Conservation (phyloP, 208 protist species). For the Trypanosoma cruzi region DNA sequence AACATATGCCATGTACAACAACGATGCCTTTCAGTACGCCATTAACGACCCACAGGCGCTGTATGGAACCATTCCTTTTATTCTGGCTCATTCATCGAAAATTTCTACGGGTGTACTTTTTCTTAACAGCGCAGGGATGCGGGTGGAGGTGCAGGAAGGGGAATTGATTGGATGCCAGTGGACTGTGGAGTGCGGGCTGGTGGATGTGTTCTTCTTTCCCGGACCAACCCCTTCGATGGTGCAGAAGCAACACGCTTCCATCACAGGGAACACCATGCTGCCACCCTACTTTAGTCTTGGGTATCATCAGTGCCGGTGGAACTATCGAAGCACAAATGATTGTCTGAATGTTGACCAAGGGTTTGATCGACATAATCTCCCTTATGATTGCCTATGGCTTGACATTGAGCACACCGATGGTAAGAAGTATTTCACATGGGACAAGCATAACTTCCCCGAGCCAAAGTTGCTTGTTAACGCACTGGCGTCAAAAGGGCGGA, state of each 20-base stretch:
- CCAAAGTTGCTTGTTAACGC: constrained; percentile 88
- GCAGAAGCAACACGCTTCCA: constrained; percentile 90
- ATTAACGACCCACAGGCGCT: constrained; percentile 94
- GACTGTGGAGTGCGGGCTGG: constrained; percentile 91
- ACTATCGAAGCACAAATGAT: constrained; percentile 96
- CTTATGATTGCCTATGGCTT: constrained; percentile 99
- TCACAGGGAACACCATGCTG: constrained; percentile 95
- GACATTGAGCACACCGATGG: constrained; percentile 99
- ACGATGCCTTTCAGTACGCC: constrained; percentile 98
- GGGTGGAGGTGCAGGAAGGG: constrained; percentile 32
- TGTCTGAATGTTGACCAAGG: constrained; percentile 85
- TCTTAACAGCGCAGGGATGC: constrained; percentile 94
- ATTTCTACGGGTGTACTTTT: constrained; percentile 91
- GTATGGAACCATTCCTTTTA: constrained; percentile 97
- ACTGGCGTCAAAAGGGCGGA: constrained; percentile 91
- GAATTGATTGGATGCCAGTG: constrained; percentile 79
- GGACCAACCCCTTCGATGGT: constrained; percentile 89
- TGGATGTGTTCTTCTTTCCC: constrained; percentile 97
- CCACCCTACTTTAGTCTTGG: constrained; percentile 97
- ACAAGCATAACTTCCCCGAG: constrained; percentile 94
- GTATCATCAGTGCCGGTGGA: constrained; percentile 99
- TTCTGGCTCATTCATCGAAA: constrained; percentile 84
- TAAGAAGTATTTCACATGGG: constrained; percentile 99
- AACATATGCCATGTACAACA: constrained; percentile 97
- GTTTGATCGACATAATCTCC: constrained; percentile 97